Base-by-base conservation (phyloP, 768 basidiomycete species). In the Asterophora lycoperdoides region DNA sequence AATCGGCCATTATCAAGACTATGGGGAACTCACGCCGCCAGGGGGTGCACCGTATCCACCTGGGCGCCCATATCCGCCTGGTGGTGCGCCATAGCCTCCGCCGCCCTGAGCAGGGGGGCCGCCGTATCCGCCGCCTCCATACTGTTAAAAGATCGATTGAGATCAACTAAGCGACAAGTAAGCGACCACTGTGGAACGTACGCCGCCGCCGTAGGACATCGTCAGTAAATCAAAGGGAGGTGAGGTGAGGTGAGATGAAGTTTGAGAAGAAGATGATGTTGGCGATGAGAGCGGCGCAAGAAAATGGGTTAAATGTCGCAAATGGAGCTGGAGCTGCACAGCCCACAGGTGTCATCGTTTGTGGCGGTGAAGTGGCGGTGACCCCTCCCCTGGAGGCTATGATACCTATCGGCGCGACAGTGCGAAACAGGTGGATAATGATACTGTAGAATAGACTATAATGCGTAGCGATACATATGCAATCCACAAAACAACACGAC, bases 151-250 rank as follows among this genome's bases (percentile, higher is more conserved):
- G 33, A 44, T 41, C 48, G 45, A 18, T 44, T 1, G 26, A 41
- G 15, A 14, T 48, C 19, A 40, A 32, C 47, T 23, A 18, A 39
- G 30, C 34, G 44, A 40, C 8, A 39, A 19, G 40, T 14, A 34
- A 42, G 10, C 20, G 35, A 48, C 6, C 10, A n/a, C 36, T 18
- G 10, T 13, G 28, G 4, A 7, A 48, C 56, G 18, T 52, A 62
- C 62, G 28, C 62, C 63, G 43, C 67, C 67, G 65, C 67, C 67
- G 66, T 69, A 71, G 32, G 71, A 70, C 70, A 73, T 70, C 14
- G 41, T 57, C 28, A 17, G 46, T 32, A 43, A 8, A 35, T 43
- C 32, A 18, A 32, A 13, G 37, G 9, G 8, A 9, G 35, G 26
- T 44, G 34, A 38, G 23, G 33, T 32, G 23, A 23, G 23, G 6